Conservation (phyloP, 257 asterid genomes). For the Lycium barbarum region DNA sequence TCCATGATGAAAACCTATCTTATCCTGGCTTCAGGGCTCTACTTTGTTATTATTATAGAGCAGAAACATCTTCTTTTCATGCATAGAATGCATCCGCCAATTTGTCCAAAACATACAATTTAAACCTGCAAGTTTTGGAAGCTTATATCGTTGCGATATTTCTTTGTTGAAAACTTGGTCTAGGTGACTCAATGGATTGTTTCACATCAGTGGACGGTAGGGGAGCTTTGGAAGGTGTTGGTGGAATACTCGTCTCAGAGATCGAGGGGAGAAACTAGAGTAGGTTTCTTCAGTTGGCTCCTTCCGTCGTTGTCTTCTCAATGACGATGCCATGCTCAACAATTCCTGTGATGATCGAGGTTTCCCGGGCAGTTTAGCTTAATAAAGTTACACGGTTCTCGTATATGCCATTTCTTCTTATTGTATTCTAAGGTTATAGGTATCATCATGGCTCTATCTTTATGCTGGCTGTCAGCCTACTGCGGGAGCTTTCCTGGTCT, state of each 20-base stretch:
- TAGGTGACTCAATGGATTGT: slow-evolving; percentile 64
- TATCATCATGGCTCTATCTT: not conserved
- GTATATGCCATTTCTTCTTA: not conserved
- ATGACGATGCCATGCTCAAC: slow-evolving; percentile 36
- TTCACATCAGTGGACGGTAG: slow-evolving; percentile 76
- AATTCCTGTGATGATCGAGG: not conserved
- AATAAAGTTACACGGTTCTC: not conserved
- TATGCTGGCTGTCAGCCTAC: not conserved
- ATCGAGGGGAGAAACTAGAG: slow-evolving; percentile 47
- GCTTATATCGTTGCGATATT: not conserved
- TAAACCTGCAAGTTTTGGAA: not conserved
- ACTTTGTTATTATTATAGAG: not conserved
- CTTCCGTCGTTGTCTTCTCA: slow-evolving; percentile 53
- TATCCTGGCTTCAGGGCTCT: not conserved
- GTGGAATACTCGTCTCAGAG: slow-evolving; percentile 65
- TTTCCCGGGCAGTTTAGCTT: not conserved
- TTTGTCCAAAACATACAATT: not conserved
- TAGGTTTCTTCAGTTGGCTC: slow-evolving; percentile 77
- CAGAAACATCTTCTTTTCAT: not conserved
- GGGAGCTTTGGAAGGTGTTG: slow-evolving; percentile 82
- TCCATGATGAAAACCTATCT: not conserved
- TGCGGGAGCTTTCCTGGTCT: not conserved
- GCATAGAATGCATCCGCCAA: not conserved
- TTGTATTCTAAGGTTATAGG: not conserved
- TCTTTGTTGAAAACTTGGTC: slow-evolving; percentile 31